Percentiles rank a stretch among this genome's conserved stretches.
These are phyloP conservation scores for Phytophthora multivora DNA, from an alignment of 352 stramenopile genomes.

Conservation along the genomic window DNA sequence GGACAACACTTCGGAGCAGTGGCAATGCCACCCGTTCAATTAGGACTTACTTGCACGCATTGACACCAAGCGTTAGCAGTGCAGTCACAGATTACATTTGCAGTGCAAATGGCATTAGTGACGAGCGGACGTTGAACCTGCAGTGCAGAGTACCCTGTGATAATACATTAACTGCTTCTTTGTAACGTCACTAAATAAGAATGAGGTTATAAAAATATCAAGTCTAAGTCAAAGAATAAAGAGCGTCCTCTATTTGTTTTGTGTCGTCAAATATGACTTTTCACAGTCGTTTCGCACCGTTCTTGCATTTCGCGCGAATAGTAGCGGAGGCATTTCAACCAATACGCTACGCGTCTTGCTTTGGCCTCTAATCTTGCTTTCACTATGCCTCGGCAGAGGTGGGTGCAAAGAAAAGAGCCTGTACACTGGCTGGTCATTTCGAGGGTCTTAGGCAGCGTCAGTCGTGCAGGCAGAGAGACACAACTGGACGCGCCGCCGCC, in stretches of 20 bases:
- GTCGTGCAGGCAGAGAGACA: constrained; percentile 8
- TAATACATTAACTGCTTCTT: neutral
- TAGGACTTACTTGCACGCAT: too few species aligned
- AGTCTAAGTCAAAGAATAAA: neutral
- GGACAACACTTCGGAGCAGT: constrained; percentile 1
- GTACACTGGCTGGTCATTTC: constrained; percentile 7
- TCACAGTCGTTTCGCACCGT: too few species aligned
- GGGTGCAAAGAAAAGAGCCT: constrained; percentile 11
- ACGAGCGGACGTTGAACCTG: neutral
- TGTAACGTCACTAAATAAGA: neutral
- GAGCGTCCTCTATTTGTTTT: too few species aligned
- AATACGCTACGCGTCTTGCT: neutral
- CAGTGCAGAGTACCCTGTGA: neutral
- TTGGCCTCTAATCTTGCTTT: constrained; percentile 3
- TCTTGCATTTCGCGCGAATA: too few species aligned
- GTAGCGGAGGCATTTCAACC: neutral
- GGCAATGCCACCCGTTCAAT: neutral
- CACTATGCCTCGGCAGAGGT: constrained; percentile 18
- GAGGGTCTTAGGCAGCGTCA: constrained; percentile 3
- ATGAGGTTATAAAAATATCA: neutral
- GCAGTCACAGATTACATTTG: too few species aligned
- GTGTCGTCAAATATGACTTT: too few species aligned
- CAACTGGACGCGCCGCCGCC: constrained; percentile 18
- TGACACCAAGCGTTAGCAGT: too few species aligned
- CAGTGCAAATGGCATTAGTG: neutral